A percentile compares a stretch with the other conserved stretches of the same genome.
These are phyloP conservation scores for Jasminum sambac DNA, from an alignment of 257 asterid species.

Conservation along the genomic window DNA sequence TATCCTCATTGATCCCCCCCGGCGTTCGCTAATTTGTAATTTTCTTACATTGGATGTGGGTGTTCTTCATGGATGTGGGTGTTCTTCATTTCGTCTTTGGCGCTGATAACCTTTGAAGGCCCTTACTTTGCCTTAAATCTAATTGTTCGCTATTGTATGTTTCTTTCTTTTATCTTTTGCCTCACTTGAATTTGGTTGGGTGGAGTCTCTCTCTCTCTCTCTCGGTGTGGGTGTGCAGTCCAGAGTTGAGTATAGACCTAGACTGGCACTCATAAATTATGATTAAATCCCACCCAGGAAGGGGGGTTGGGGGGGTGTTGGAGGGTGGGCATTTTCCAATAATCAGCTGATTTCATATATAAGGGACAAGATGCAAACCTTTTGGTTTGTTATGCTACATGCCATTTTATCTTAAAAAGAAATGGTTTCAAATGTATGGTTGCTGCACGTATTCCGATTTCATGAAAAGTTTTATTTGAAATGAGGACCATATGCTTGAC, in stretches of 20 bases:
- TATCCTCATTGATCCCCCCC: not conserved
- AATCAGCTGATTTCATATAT: not conserved
- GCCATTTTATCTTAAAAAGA: not conserved
- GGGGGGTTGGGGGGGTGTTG: no score
- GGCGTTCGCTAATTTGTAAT: conserved; percentile 3
- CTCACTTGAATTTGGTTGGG: not conserved
- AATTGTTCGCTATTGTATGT: not conserved
- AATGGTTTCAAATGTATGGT: not conserved
- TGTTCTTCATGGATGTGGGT: no score
- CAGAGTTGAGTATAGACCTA: not conserved
- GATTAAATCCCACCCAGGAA: not conserved
- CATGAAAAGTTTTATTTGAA: not conserved
- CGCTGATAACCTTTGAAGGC: not conserved
- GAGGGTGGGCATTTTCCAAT: no score
- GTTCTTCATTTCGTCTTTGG: not conserved
- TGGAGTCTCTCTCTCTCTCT: not conserved
- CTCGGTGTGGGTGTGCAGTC: not conserved
- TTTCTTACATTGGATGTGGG: conserved; percentile 2
- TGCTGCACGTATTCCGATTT: not conserved
- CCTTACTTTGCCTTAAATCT: not conserved
- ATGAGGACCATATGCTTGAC: not conserved
- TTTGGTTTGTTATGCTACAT: not conserved
- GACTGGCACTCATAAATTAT: not conserved
- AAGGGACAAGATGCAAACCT: not conserved
- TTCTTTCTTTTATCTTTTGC: not conserved